Base-by-base conservation (phyloP, 208 protist species). In the Trichomonas vaginalis region DNA sequence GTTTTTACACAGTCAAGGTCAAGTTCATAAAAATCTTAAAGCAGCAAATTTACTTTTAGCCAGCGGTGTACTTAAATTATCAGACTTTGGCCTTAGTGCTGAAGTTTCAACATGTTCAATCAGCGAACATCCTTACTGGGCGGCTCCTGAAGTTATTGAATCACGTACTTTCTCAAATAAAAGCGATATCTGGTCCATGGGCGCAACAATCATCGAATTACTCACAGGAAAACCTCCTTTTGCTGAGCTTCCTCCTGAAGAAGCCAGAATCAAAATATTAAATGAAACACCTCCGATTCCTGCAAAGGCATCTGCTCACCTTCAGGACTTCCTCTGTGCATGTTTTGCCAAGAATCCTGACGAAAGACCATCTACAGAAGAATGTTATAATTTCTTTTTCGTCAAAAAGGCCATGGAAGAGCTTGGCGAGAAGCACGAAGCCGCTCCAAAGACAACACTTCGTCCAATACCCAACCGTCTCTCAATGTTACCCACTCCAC, bases 131-230 rank as follows among this genome's bases (percentile, higher is more conserved):
- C 86, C 86, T 92, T 92, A 92, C 45, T 92, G 86, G 86, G 21
- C 40, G 0, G 86, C 86, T 92, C 86, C 86, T 51, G 86, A 92
- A 51, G 86, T 92, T 48, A 17, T 92, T 17, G n/a, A 92, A 35
- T 48, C 86, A 3, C 42, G 46, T n/a, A 92, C 40, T 15, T 92
- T 51, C 15, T 40, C 86, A 48, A 92, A 51, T 48, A 45, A 92
- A 51, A 51, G 62, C 39, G 95, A 96, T 61, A 96, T 96, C 42
- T 96, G 95, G 95, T 62, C 56, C 35, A 9, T 98, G 49, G 98
- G 98, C 10, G 98, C 97, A 95, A 98, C 98, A 15, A 96, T 98
- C 2, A 98, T 99, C 39, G 98, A 99, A 95, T 96, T 99, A 3
- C 82, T 98, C 0, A 98, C 97, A 23, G 98, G 98, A 45, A 62